Evolutionary conservation across 495 filamentous ascomycete genomes (phyloP), one percentile per base, ranked within the genome.

Genomic region (Xylaria nigripes): DNA sequence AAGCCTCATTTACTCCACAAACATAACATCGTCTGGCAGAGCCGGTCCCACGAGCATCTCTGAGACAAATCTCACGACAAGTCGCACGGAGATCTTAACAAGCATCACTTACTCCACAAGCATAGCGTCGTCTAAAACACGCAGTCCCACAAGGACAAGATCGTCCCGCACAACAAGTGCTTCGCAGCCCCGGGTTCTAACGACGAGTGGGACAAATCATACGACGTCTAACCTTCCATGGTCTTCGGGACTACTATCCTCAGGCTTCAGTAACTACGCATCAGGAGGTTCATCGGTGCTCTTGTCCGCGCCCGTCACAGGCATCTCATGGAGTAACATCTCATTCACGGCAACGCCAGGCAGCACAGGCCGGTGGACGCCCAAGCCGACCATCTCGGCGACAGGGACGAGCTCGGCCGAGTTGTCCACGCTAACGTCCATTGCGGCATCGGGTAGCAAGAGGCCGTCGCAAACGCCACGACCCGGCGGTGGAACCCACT

Each of bases 281-380:
- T 32, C 43, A 36, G 44, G 32, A 15, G 51, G 51, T 0, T 15
- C 46, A n/a, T 48, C 51, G 13, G 16, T 9, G 16, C 12, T 42
- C 22, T 40, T 19, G 43, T 40, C 41, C 21, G 32, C 27, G 44
- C 43, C 32, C 5, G 48, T 9, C 12, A 22, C 34, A 0, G 51
- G 51, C 1, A 18, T 48, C 15, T 54, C 51, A 0, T 54, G 51
- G 51, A 40, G 51, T 10, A 54, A 54, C 45, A 36, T 24, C 32
- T 48, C 51, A 2, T 48, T 48, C 51, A 54, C 45, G 1, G 16
- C 27, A 2, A 47, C 51, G 16, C 32, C 44, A 4, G 51, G 51
- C 15, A 46, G 43, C 23, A 47, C 51, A 44, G 9, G 23, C 16
- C 22, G 41, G 1, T 46, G 43, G 44, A 54, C 51, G 19, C 51